phyloP scores from a whole-genome alignment of 2,329 filamentous ascomycete genomes.

The Aspergillus fructus region DNA sequence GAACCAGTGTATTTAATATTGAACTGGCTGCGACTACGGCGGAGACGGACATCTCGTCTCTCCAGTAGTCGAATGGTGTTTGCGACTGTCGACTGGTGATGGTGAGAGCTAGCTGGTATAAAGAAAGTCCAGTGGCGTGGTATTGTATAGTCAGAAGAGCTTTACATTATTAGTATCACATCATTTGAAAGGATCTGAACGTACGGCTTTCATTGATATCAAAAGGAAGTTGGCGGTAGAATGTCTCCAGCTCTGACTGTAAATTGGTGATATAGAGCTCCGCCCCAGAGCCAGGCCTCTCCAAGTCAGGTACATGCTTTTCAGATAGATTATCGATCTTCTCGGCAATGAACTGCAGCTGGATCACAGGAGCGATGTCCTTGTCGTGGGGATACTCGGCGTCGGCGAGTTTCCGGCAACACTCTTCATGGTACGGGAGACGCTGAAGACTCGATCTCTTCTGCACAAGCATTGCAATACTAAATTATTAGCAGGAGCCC shows the following conservation, averaged over 20 bases:
- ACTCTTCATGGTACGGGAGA: not conserved
- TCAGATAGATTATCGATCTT: not conserved
- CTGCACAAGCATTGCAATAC: not conserved
- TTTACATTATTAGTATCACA: not conserved
- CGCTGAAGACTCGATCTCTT: not conserved
- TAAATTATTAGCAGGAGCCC: not conserved
- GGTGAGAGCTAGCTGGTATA: not conserved
- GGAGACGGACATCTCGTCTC: not conserved
- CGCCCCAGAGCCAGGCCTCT: not conserved
- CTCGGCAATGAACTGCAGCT: not conserved
- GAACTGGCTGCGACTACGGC: not conserved
- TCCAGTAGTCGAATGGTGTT: not conserved
- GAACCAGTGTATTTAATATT: slow-evolving; percentile 24
- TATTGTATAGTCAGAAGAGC: not conserved
- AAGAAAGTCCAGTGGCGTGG: not conserved
- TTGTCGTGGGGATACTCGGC: not conserved
- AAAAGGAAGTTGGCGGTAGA: not conserved
- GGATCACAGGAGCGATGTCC: not conserved
- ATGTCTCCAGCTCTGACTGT: not conserved
- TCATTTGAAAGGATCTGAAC: no score
- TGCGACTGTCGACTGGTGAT: not conserved
- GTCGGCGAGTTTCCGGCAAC: not conserved
- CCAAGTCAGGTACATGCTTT: not conserved
- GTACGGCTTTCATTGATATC: not conserved
- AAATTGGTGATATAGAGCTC: not conserved